Base-by-base conservation (phyloP, 2,329 filamentous ascomycete species). In the Rhexocercosporidium sp. region DNA sequence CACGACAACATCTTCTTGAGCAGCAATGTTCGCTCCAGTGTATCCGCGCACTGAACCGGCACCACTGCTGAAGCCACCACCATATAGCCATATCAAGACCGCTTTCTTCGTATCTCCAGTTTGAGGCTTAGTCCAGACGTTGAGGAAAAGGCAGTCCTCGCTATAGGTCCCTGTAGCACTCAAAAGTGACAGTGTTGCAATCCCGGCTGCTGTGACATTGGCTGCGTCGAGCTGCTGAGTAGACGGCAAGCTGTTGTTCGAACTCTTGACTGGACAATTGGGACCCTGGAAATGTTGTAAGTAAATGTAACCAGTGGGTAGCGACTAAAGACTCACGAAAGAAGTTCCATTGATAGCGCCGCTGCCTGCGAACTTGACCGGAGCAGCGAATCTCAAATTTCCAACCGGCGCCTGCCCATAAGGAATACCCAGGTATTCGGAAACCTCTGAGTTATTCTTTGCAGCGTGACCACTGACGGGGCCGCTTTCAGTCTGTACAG, bases 81-180 rank as follows among this genome's bases (percentile, higher is more conserved):
- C 82, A 57, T 80, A 77, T 8, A 83, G 78, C 78, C 80, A 84
- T 20, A 83, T 75, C 44, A 83, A 68, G 22, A 83, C 82, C 3
- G 82, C 75, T 51, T 81, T 82, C 53, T 77, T 76, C 25, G 66
- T 60, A 2, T 75, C 75, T 7, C 75, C 72, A 1, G 71, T 72
- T 47, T 78, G 73, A n/a, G 76, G 70, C 31, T 77, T 68, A 3
- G 78, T 73, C 80, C 79, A 81, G 9, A 81, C 72, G 64, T 82
- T 81, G 31, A 81, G 62, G 2, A 75, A 76, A 4, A 81, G 66
- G 60, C 79, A 81, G 64, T 81, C 80, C 62, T 81, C 79, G 60
- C 74, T 74, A 39, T 66, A 70, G 7, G 29, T 53, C 1, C 49
- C 62, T 1, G 25, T 29, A 20, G 47, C 53, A 34, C 66, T 64